Percentiles rank a stretch among this genome's conserved stretches.
Conservation (phyloP, 352 stramenopile genomes). For the Globisporangium camurandrum region DNA sequence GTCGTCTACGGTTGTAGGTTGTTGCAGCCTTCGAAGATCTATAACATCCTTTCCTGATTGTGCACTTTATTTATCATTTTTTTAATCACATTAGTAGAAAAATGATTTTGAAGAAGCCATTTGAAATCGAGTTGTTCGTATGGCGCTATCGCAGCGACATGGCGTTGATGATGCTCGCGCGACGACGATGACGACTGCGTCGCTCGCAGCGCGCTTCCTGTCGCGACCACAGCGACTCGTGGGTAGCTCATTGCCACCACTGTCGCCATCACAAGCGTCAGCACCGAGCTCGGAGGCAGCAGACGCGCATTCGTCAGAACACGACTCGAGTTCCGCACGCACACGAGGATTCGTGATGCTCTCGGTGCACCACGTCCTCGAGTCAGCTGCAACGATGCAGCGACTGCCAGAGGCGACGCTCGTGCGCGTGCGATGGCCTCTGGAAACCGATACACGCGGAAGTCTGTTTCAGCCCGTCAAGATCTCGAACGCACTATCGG, state of each 20-base stretch:
- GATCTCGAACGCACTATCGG: constrained; percentile 5
- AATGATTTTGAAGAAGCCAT: too few species aligned
- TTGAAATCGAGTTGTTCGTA: too few species aligned
- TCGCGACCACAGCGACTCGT: constrained; percentile 10
- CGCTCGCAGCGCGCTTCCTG: constrained; percentile 6
- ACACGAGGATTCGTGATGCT: constrained; percentile 8
- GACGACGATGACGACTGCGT: background rate
- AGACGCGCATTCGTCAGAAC: background rate
- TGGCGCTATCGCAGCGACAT: too few species aligned
- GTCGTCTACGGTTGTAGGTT: too few species aligned
- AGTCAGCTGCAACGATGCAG: constrained; percentile 9
- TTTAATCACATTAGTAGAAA: too few species aligned
- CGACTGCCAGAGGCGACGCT: constrained; percentile 5
- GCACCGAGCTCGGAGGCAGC: too few species aligned
- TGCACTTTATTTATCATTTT: too few species aligned
- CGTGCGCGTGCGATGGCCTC: constrained; percentile 8
- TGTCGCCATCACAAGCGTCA: too few species aligned
- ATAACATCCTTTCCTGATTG: too few species aligned
- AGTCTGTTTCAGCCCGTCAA: constrained; percentile 13
- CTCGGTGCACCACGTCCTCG: constrained; percentile 10
- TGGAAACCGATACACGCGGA: constrained; percentile 2
- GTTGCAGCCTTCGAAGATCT: too few species aligned
- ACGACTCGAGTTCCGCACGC: background rate
- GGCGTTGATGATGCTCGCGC: background rate
- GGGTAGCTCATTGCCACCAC: constrained; percentile 7